These are phyloP conservation scores for Neurospora terricola DNA, from an alignment of 495 filamentous ascomycete genomes.

Conservation along the genomic window DNA sequence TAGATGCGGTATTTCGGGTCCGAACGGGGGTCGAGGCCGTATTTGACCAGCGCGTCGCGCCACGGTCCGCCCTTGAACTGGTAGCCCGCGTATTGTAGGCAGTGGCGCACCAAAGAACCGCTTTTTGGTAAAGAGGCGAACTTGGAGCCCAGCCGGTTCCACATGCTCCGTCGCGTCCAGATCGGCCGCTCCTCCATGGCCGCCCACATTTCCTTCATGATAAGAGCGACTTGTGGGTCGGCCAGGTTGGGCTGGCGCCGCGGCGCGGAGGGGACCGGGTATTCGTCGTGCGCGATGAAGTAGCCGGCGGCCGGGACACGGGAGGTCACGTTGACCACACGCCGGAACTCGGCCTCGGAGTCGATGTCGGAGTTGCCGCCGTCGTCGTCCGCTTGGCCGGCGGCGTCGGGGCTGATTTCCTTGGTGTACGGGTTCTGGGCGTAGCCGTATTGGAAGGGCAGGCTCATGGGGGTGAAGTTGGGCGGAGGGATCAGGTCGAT, in stretches of 20 bases:
- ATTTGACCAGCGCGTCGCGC: slow-evolving; percentile 73
- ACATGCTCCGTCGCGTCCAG: slow-evolving; percentile 72
- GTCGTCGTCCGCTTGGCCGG: slow-evolving; percentile 1
- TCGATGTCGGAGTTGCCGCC: slow-evolving; percentile 5
- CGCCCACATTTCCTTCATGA: slow-evolving; percentile 47
- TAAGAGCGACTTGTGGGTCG: slow-evolving; percentile 41
- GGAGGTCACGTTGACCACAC: slow-evolving; percentile 31
- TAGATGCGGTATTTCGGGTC: slow-evolving; percentile 68
- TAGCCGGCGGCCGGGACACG: slow-evolving; percentile 46
- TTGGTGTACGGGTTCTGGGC: slow-evolving; percentile 43
- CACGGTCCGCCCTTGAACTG: slow-evolving; percentile 85
- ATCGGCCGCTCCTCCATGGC: slow-evolving; percentile 67
- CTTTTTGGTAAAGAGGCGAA: slow-evolving; percentile 27
- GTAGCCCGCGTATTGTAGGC: slow-evolving; percentile 72
- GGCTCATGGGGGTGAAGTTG: slow-evolving; percentile 51
- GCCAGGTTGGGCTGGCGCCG: slow-evolving; percentile 31
- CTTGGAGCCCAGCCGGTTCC: slow-evolving; percentile 51
- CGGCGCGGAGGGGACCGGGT: slow-evolving; percentile 28
- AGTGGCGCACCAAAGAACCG: slow-evolving; percentile 47
- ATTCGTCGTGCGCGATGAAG: slow-evolving; percentile 49
- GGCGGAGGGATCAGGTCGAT: slow-evolving; percentile 75
- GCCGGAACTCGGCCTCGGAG: slow-evolving; percentile 20
- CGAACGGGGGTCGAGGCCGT: slow-evolving; percentile 74
- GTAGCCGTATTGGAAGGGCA: slow-evolving; percentile 61
- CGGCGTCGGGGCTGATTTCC: slow-evolving; percentile 25